Percentiles rank a stretch among this genome's conserved stretches.
These are phyloP conservation scores for Fusarium heterosporum DNA, from an alignment of 2,329 filamentous ascomycete genomes.

Conservation along the genomic window DNA sequence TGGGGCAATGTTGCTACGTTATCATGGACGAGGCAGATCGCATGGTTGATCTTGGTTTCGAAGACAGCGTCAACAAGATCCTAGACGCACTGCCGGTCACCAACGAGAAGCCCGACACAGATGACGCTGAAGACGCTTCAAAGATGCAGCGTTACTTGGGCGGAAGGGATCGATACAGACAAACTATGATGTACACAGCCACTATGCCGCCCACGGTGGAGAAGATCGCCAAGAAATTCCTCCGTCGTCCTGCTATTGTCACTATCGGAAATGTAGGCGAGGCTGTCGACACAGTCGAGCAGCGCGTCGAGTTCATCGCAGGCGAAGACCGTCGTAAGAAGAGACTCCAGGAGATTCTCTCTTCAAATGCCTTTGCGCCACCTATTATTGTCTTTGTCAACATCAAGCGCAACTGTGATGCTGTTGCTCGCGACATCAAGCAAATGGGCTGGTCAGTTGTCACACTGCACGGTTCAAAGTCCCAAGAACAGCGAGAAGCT, in stretches of 20 bases:
- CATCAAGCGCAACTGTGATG: conserved; percentile 98
- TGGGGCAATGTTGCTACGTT: conserved; percentile 96
- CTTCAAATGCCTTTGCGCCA: conserved; percentile 80
- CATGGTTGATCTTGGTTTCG: conserved; percentile 98
- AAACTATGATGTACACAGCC: conserved; percentile 99
- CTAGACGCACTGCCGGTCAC: conserved; percentile 90
- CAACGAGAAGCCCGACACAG: conserved; percentile 95
- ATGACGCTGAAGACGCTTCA: conserved; percentile 86
- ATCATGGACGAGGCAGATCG: conserved; percentile 99
- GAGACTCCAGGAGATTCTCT: conserved; percentile 89
- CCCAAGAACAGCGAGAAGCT: conserved; percentile 96
- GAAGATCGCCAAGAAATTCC: conserved; percentile 95
- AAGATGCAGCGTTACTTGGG: conserved; percentile 87
- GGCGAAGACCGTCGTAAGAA: conserved; percentile 98
- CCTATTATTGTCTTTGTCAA: conserved; percentile 99
- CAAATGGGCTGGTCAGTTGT: conserved; percentile 91
- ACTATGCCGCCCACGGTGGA: conserved; percentile 96
- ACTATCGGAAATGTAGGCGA: conserved; percentile 95
- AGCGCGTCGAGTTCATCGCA: conserved; percentile 89
- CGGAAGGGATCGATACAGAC: conserved; percentile 83
- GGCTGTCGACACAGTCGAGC: conserved; percentile 97
- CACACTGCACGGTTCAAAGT: conserved; percentile 94
- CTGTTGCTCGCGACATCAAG: conserved; percentile 93
- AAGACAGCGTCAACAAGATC: conserved; percentile 97
- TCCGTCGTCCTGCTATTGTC: conserved; percentile 91